Evolutionary conservation across 2,329 filamentous ascomycete genomes (phyloP), one percentile per base, ranked within the genome.

Genomic region (Parascedosporium putredinis): DNA sequence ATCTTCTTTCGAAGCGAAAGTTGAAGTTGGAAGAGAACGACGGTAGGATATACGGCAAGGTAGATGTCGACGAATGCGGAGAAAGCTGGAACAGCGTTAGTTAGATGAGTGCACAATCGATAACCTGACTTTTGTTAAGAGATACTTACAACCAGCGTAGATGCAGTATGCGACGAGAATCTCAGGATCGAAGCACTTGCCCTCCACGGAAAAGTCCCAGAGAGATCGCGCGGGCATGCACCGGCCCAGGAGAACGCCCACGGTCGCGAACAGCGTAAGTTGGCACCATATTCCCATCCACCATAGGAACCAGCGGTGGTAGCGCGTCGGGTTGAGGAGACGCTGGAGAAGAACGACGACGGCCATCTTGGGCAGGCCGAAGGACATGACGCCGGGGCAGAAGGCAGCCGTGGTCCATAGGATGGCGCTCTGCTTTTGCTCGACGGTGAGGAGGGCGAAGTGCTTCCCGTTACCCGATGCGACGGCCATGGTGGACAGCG

Each of bases 31-130:
- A 55, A 65, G 0, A 72, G 59, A 0, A 70, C 61, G 2, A 65
- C 49, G 3, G 63, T 61, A 1, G 68, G 68, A 29, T 71, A 71
- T 1, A 69, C 53, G 16, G 69, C 67, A 4, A 71, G 60, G 48
- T 71, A 71, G 0, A 70, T 54, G 52, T 71, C 68, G 18, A 64
- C 59, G 25, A 63, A 57, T 1, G 61, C 65, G n/a, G 63, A 68
- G 23, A 64, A 55, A 0, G 57, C 64, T 66, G 45, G 23, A 8
- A 1, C 4, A n/a, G 10, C 18, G 8, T 16, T 16, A 12, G 18
- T 33, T 27, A 33, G 44, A 14, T 18, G 10, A 18, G 12, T 16
- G 6, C 7, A 25, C 24, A 33, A 18, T 7, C 7, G 31, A 7
- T 24, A 18, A 23, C 12, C 3, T 20, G 24, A 12, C 12, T 14